Evolutionary conservation across 495 filamentous ascomycete genomes (phyloP).

Genomic region (Thozetella sp.): DNA sequence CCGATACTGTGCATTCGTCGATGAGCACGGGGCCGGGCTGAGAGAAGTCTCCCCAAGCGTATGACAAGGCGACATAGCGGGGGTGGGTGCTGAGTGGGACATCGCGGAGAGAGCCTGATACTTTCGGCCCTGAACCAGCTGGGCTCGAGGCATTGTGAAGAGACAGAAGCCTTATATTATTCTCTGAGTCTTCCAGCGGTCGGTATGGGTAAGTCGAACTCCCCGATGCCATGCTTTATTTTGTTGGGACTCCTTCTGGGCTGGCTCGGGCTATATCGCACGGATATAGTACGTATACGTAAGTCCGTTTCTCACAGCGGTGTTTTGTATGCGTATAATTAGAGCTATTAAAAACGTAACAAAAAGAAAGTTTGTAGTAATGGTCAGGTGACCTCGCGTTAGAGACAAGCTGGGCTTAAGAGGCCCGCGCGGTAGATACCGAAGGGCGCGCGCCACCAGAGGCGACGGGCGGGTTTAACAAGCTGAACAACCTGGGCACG

Average conservation of each 20-base stretch:
- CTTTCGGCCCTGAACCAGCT: too few species aligned
- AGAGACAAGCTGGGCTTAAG: too few species aligned
- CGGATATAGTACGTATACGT: too few species aligned
- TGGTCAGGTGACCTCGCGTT: slow-evolving; percentile 1
- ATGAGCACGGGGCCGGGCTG: background rate
- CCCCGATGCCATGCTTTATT: background rate
- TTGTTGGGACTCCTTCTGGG: too few species aligned
- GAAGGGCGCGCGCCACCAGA: too few species aligned
- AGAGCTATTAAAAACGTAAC: background rate
- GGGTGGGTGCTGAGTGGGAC: background rate
- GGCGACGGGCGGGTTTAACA: too few species aligned
- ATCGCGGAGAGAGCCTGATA: background rate
- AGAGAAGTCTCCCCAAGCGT: background rate
- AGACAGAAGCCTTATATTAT: background rate
- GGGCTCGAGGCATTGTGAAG: background rate
- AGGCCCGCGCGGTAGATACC: too few species aligned
- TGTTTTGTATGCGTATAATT: too few species aligned
- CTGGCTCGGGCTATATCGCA: too few species aligned
- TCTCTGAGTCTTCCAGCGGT: background rate
- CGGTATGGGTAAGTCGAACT: background rate
- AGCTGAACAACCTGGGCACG: too few species aligned
- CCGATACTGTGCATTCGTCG: background rate
- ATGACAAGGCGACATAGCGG: background rate
- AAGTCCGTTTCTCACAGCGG: too few species aligned
- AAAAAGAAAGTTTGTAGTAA: background rate